Evolutionary conservation across 768 basidiomycete species (phyloP).

Genomic region (Pleurotus tuoliensis): DNA sequence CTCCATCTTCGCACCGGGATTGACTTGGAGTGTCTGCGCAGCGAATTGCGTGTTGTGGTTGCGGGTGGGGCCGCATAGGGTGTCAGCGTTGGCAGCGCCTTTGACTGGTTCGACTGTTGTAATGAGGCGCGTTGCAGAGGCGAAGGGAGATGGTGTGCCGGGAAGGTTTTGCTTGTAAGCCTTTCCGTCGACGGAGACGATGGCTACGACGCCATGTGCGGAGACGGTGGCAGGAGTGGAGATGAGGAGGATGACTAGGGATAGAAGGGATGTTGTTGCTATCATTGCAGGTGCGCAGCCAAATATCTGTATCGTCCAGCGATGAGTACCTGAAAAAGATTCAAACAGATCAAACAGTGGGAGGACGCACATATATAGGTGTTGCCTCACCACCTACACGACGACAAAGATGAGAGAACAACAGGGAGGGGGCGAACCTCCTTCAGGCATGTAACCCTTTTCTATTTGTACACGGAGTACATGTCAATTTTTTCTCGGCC

Average conservation of each 20-base stretch:
- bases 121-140: constrained; percentile 33
- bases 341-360: neutral
- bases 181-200: constrained; percentile 36
- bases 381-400: neutral
- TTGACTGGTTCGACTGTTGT: constrained; percentile 37
- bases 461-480: neutral
- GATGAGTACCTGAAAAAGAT: neutral
- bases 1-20: constrained; percentile 52
- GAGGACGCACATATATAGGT: neutral
- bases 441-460: neutral
- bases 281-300: neutral
- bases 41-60: constrained; percentile 37
- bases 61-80: constrained; percentile 55
- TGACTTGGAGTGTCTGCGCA: constrained; percentile 48
- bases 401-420: neutral
- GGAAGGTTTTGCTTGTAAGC: constrained; percentile 33
- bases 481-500: neutral
- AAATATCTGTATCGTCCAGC: constrained; percentile 5
- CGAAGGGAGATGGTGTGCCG: constrained; percentile 5
- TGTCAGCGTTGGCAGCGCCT: constrained; percentile 48
- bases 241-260: neutral
- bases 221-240: neutral
- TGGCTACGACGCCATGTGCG: constrained; percentile 42
- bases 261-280: neutral
- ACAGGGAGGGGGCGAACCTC: neutral